Conservation (phyloP, 208 protist species). For the Leptomonas pyrrhocoris region DNA sequence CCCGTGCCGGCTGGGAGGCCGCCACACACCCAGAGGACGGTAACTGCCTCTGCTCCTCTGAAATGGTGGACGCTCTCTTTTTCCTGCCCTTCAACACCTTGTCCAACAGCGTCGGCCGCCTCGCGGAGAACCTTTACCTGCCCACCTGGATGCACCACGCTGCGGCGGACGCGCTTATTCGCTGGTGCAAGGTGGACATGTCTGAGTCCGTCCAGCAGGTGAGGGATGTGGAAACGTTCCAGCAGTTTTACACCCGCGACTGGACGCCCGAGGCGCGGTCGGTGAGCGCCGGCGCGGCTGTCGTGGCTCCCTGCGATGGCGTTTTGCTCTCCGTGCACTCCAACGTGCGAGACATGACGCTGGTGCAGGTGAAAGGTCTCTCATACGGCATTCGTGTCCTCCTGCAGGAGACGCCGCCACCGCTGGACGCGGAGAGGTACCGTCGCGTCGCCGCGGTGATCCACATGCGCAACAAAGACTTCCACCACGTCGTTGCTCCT, state of each 20-base stretch:
- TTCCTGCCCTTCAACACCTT: conserved; percentile 72
- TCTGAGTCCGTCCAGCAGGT: conserved; percentile 31
- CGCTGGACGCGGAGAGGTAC: conserved; percentile 31
- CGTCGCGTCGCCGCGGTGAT: conserved; percentile 70
- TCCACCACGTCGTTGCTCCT: conserved; percentile 83
- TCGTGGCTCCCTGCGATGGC: conserved; percentile 77
- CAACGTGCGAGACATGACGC: conserved; percentile 33
- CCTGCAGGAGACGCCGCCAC: conserved; percentile 44
- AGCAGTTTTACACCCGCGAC: conserved; percentile 82
- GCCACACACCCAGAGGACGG: conserved; percentile 27
- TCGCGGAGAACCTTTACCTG: conserved; percentile 48
- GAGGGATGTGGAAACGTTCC: conserved; percentile 54
- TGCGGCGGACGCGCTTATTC: conserved; percentile 46
- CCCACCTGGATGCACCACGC: conserved; percentile 51
- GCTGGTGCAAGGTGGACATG: conserved; percentile 66
- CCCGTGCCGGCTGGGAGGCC: conserved; percentile 69
- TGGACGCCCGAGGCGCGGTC: conserved; percentile 58
- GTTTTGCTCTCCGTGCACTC: conserved; percentile 54
- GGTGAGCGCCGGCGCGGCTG: conserved; percentile 27
- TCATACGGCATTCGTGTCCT: conserved; percentile 70
- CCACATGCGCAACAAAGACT: conserved; percentile 75
- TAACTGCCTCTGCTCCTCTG: conserved; percentile 55
- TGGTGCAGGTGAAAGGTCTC: conserved; percentile 87
- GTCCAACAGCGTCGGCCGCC: conserved; percentile 51
- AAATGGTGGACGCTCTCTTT: conserved; percentile 64